Evolutionary conservation across 1,284 basidiomycete species (phyloP).

Genomic region (Moniliella sp.): DNA sequence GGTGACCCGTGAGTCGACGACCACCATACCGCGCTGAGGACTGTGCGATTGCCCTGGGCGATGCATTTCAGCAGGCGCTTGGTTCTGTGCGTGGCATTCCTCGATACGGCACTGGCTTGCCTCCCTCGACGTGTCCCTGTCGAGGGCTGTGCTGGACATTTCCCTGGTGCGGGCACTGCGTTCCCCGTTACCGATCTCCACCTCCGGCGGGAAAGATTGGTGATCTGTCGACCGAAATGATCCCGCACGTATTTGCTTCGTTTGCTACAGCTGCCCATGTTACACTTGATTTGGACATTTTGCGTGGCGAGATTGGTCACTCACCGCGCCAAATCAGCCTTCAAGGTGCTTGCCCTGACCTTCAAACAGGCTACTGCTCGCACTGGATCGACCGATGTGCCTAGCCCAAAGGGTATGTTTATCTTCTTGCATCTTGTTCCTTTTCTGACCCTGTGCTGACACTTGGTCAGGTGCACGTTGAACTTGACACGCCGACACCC

Average conservation of each 20-base stretch:
- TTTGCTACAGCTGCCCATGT: conserved; percentile 76
- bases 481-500: too few species aligned
- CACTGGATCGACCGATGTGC: conserved; percentile 75
- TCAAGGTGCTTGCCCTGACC: conserved; percentile 88
- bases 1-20: conserved; percentile 96
- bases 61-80: conserved; percentile 81
- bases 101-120: conserved; percentile 90
- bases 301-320: conserved; percentile 89
- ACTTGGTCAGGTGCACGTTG: too few species aligned
- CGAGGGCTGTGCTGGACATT: conserved; percentile 87
- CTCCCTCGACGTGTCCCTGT: conserved; percentile 71
- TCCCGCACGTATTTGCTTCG: conserved; percentile 78
- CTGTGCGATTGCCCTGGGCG: conserved; percentile 71
- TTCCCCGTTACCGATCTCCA: conserved; percentile 76
- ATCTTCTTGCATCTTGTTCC: too few species aligned
- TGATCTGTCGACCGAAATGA: conserved; percentile 68
- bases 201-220: conserved; percentile 79
- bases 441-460: too few species aligned
- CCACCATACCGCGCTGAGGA: conserved; percentile 94
- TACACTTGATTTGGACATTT: conserved; percentile 75
- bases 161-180: conserved; percentile 83
- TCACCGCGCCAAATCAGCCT: conserved; percentile 87
- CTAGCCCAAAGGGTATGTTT: conserved; percentile 93
- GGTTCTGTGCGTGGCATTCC: conserved; percentile 83
- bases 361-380: conserved; percentile 75